Percentiles rank a stretch among this genome's conserved stretches.
These are phyloP conservation scores for Thelonectria rubi DNA, from an alignment of 2,329 filamentous ascomycete genomes.

Conservation along the genomic window DNA sequence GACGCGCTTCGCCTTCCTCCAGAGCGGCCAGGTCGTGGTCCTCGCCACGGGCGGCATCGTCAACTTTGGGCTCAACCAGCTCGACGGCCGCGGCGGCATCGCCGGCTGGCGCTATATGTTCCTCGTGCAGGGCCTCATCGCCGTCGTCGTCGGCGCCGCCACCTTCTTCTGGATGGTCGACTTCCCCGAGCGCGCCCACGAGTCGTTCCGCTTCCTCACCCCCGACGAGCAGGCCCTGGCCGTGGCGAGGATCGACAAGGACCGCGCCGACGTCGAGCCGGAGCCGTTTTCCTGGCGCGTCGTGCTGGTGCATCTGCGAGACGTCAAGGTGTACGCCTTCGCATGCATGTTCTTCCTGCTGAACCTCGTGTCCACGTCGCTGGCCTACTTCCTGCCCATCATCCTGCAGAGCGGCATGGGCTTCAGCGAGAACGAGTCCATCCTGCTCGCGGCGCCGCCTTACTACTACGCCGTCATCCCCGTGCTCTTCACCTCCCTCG, in stretches of 20 bases:
- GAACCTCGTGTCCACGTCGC: slow-evolving; percentile 7
- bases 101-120: slow-evolving; percentile 18
- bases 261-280: slow-evolving; percentile 10
- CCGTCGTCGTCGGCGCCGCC: slow-evolving; percentile 6
- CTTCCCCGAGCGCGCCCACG: slow-evolving; percentile 10
- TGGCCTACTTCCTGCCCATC: slow-evolving; percentile 17
- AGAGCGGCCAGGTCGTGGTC: slow-evolving; percentile 9
- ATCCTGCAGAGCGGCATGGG: slow-evolving; percentile 19
- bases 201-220: slow-evolving; percentile 8
- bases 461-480: slow-evolving; percentile 16
- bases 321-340: slow-evolving; percentile 9
- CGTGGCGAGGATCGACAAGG: slow-evolving; percentile 11
- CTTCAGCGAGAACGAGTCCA: slow-evolving; percentile 12
- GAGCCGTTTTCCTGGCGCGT: slow-evolving; percentile 4
- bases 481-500: not conserved
- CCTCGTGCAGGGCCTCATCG: slow-evolving; percentile 14
- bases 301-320: not conserved
- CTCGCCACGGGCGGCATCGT: slow-evolving; percentile 13
- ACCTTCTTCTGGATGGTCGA: slow-evolving; percentile 18
- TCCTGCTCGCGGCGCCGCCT: slow-evolving; percentile 11
- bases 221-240: slow-evolving; percentile 4
- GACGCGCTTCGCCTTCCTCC: slow-evolving; percentile 4
- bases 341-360: slow-evolving; percentile 17
- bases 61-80: slow-evolving; percentile 14
- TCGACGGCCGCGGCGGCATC: slow-evolving; percentile 11